A percentile compares a stretch with the other conserved stretches of the same genome.
These are phyloP conservation scores for Rhynchosporium agropyri DNA, from an alignment of 2,329 filamentous ascomycete species.

Conservation along the genomic window DNA sequence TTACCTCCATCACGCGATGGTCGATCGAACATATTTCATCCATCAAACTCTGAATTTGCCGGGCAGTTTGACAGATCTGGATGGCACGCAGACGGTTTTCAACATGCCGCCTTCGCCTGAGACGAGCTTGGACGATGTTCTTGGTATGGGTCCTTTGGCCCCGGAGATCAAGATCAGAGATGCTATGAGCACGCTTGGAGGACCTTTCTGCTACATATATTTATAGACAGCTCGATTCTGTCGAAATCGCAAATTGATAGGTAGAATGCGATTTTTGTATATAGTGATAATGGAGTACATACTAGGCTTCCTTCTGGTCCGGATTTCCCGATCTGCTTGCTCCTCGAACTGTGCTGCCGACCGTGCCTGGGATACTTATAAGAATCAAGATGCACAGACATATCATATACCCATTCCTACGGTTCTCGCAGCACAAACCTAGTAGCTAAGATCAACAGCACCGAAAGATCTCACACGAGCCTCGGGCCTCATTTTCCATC, in stretches of 20 bases:
- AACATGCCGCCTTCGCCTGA: constrained; percentile 47
- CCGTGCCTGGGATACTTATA: too few species aligned
- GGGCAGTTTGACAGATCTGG: constrained; percentile 33
- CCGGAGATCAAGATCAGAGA: constrained; percentile 16
- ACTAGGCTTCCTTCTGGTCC: too few species aligned
- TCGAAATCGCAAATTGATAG: not conserved
- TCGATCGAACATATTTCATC: constrained; percentile 51
- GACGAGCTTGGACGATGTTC: constrained; percentile 42
- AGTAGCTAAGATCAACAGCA: not conserved
- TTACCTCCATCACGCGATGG: constrained; percentile 49
- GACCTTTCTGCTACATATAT: constrained; percentile 28
- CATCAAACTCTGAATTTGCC: constrained; percentile 48
- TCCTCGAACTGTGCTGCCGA: too few species aligned
- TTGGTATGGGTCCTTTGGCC: constrained; percentile 10
- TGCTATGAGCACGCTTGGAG: constrained; percentile 21
- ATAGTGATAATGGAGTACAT: too few species aligned
- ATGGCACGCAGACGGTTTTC: constrained; percentile 48
- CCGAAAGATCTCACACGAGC: too few species aligned
- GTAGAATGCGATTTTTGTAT: not conserved
- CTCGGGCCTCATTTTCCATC: too few species aligned
- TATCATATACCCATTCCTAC: not conserved
- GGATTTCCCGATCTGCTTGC: too few species aligned
- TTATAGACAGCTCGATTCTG: not conserved
- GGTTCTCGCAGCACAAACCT: not conserved
- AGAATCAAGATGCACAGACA: not conserved